These are phyloP conservation scores for Chlamydomonas reinhardtii DNA, from an alignment of 163 green algal genomes.

Conservation along the genomic window DNA sequence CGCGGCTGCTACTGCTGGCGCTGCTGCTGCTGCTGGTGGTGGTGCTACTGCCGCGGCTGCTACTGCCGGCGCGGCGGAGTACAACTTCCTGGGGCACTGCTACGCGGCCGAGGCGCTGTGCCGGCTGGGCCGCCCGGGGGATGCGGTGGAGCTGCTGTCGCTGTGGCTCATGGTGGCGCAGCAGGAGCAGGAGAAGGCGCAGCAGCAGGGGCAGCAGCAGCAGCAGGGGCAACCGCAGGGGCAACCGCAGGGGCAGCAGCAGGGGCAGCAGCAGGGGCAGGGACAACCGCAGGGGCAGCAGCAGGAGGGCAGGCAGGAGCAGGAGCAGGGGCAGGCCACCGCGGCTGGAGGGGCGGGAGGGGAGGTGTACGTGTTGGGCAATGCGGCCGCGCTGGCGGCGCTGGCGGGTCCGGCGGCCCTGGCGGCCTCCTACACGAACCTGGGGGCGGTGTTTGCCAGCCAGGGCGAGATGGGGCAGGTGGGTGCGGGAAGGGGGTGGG, in stretches of 20 bases:
- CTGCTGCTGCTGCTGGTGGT: not conserved
- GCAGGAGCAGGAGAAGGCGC: not conserved
- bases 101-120: conserved; percentile 58
- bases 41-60: not conserved
- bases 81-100: conserved; percentile 17
- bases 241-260: not conserved
- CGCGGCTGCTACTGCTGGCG: not conserved
- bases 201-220: too few species aligned
- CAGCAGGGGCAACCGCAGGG: not conserved
- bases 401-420: conserved; percentile 34
- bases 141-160: conserved; percentile 53
- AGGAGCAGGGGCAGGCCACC: not conserved
- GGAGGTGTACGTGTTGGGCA: conserved; percentile 32
- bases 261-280: not conserved
- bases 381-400: conserved; percentile 25
- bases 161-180: conserved; percentile 43
- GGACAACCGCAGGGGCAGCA: not conserved
- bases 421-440: conserved; percentile 26
- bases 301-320: not conserved
- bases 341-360: not conserved
- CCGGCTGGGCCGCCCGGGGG: conserved; percentile 38
- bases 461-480: conserved; percentile 35
- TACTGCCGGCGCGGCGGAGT: not conserved
- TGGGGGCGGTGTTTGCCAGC: conserved; percentile 38
- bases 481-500: not conserved